Base-by-base conservation (phyloP, 495 filamentous ascomycete genomes). In the Aspergillus sparsus region DNA sequence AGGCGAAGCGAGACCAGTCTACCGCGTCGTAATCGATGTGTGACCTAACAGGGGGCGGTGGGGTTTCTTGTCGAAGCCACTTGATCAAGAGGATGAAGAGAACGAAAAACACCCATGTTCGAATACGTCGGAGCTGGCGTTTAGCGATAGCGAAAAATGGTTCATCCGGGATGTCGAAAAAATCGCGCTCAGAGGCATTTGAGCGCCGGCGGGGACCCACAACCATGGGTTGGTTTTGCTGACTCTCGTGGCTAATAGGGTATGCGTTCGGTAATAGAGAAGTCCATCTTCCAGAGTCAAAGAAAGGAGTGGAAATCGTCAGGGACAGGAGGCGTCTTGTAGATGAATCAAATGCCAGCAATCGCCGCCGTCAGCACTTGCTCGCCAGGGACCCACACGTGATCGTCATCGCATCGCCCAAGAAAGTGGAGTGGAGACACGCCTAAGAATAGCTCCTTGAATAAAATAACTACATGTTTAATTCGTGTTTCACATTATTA, bases 1-100 rank as follows among this genome's bases (percentile, higher is more conserved):
- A 91, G 32, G 89, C 89, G 61, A 79, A 88, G 34, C 75, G 77
- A 16, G 82, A 81, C 85, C 85, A 89, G 57, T 88, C 76, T 8
- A 80, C 72, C 47, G 62, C 62, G 52, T 76, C 70, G 56, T 75
- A 79, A 47, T 77, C 62, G 10, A 80, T 69, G 57, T 73, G 76
- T 0, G 74, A 62, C 8, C 72, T 54, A 6, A 60, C 51, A 1
- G 62, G 65, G 15, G 71, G 58, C 31, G 69, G 65, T 7, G 71
- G 65, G 6, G 52, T 62, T 37, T 66, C 59, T 16, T 66, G 67
- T 35, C 64, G 66, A 37, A 62, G 66, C 61, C 71, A 77, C 45
- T 76, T 51, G 31, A 75, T 49, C 41, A 77, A 66, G 13, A 75
- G 37, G 16, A 71, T 37, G 52, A 77, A 45, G 12, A 74, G n/a